Percentiles rank a stretch among this genome's conserved stretches.
phyloP scores from a whole-genome alignment of 805 yeast genomes.

The Zygoascus flipseniorum region DNA sequence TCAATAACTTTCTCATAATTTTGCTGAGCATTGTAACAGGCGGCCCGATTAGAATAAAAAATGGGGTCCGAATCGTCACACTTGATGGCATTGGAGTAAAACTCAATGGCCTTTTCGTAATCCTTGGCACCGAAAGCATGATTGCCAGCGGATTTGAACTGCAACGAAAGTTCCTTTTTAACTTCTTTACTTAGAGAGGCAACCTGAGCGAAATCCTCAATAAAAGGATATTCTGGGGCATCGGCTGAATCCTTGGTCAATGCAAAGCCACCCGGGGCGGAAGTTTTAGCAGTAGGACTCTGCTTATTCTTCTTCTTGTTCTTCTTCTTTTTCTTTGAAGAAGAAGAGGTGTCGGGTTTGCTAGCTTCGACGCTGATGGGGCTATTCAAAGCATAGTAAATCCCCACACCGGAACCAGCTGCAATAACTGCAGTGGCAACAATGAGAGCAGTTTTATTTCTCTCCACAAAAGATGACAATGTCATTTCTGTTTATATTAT shows the following conservation, averaged over 20 bases:
- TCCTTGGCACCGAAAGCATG: conserved; percentile 61
- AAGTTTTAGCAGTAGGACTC: not conserved
- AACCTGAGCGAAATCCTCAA: conserved; percentile 22
- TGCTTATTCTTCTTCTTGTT: conserved; percentile 14
- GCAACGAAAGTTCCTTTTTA: conserved; percentile 49
- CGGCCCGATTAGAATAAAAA: conserved; percentile 91
- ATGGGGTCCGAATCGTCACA: conserved; percentile 71
- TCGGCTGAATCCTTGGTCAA: conserved; percentile 12
- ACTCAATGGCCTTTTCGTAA: conserved; percentile 66
- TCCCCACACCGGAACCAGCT: conserved; percentile 55
- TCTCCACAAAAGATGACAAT: conserved; percentile 29
- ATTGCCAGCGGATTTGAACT: conserved; percentile 87
- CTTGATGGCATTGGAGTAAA: conserved; percentile 68
- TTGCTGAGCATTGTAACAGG: conserved; percentile 79
- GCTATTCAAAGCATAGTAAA: conserved; percentile 27
- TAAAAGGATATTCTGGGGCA: conserved; percentile 29
- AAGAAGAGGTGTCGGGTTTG: conserved; percentile 8
- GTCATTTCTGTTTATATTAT: conserved; percentile 1
- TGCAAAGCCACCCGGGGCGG: conserved; percentile 17
- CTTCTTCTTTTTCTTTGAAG: conserved; percentile 9
- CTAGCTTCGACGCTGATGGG: conserved; percentile 16
- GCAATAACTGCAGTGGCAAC: conserved; percentile 57
- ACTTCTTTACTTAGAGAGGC: conserved; percentile 17
- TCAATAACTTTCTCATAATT: conserved; percentile 77
- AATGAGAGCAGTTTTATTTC: conserved; percentile 54